phyloP scores from a whole-genome alignment of 257 asterid genomes.

The Solanum medicagineum region DNA sequence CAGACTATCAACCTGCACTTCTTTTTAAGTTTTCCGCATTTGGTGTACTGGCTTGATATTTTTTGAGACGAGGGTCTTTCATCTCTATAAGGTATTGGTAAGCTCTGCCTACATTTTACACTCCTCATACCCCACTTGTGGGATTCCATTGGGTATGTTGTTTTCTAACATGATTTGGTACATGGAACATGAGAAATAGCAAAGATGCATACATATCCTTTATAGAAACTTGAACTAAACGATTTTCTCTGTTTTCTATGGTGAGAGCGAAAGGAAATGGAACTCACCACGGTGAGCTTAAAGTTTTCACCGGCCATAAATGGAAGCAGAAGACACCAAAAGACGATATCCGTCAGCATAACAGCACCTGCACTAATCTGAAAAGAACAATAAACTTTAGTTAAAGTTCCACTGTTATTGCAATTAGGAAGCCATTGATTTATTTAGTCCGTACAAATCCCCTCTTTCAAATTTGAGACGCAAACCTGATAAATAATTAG shows the following conservation, averaged over 20 bases:
- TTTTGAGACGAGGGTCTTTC: too few species aligned
- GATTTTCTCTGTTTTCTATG: not conserved
- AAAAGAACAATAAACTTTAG: not conserved
- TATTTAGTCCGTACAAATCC: not conserved
- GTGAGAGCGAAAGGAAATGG: not conserved
- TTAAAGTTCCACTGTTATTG: not conserved
- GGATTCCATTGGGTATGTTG: too few species aligned
- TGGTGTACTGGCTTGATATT: too few species aligned
- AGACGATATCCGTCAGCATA: constrained; percentile 73
- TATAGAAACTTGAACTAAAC: not conserved
- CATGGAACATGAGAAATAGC: not conserved
- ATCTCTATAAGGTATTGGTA: too few species aligned
- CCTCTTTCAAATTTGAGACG: not conserved
- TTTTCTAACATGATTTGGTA: too few species aligned
- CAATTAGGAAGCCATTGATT: not conserved
- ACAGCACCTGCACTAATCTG: constrained; percentile 82
- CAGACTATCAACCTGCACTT: not conserved
- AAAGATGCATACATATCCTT: not conserved
- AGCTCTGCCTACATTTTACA: too few species aligned
- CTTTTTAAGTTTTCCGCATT: not conserved
- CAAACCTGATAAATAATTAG: constrained; percentile 50
- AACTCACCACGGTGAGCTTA: constrained; percentile 60
- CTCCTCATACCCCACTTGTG: too few species aligned
- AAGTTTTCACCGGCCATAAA: constrained; percentile 60
- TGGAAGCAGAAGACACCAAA: constrained; percentile 85